These are phyloP conservation scores for Nakazawaea peltata DNA, from an alignment of 805 yeast genomes.

Conservation along the genomic window DNA sequence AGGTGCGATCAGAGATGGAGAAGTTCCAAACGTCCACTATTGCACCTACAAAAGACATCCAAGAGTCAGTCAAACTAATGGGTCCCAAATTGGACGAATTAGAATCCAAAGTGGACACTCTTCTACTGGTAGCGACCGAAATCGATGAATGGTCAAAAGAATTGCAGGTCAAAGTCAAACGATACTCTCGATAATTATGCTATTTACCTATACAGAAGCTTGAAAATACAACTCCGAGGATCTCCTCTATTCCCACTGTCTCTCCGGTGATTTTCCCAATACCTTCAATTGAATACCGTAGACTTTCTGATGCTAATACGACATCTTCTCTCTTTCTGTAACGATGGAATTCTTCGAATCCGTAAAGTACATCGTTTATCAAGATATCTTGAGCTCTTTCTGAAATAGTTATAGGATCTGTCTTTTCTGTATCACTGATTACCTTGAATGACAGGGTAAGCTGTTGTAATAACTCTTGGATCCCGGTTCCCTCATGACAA, in stretches of 20 bases:
- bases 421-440: slow-evolving; percentile 39
- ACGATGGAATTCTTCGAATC: slow-evolving; percentile 55
- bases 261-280: slow-evolving; percentile 92
- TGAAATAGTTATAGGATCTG: slow-evolving; percentile 68
- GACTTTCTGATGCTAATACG: slow-evolving; percentile 72
- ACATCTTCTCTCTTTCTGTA: slow-evolving; percentile 54
- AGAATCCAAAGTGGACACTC: slow-evolving; percentile 27
- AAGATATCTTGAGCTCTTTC: slow-evolving; percentile 70
- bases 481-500: slow-evolving; percentile 51
- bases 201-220: slow-evolving; percentile 91
- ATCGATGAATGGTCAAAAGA: slow-evolving; percentile 57
- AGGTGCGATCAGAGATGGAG: slow-evolving; percentile 33
- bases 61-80: no score
- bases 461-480: slow-evolving; percentile 32
- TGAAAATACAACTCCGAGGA: slow-evolving; percentile 84
- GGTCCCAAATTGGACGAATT: slow-evolving; percentile 19
- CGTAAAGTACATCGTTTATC: slow-evolving; percentile 65
- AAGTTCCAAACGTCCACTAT: slow-evolving; percentile 13
- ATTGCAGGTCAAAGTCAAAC: slow-evolving; percentile 34
- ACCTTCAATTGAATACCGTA: slow-evolving; percentile 70
- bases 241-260: slow-evolving; percentile 81
- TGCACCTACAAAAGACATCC: no score
- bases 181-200: slow-evolving; percentile 9
- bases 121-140: slow-evolving; percentile 43
- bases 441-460: slow-evolving; percentile 39